Evolutionary conservation across 495 filamentous ascomycete genomes (phyloP).

Genomic region (Glonium stellatum): DNA sequence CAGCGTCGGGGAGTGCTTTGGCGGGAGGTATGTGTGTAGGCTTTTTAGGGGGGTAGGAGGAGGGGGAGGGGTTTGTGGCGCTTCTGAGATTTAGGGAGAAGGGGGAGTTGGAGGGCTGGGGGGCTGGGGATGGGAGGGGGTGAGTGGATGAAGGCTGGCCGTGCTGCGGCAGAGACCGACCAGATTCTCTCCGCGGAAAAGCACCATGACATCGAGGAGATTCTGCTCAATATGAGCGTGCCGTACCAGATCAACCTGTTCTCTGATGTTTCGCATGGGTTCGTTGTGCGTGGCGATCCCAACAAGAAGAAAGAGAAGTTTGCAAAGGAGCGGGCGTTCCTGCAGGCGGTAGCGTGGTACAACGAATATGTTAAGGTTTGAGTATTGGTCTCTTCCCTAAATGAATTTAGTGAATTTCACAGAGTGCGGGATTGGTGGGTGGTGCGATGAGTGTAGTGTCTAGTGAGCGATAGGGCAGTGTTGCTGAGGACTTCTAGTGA

Average conservation of each 20-base stretch:
- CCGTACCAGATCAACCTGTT: conserved; percentile 80
- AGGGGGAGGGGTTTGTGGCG: conserved; percentile 58
- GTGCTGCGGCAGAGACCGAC: conserved; percentile 56
- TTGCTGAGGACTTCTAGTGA: no score
- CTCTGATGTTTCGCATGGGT: conserved; percentile 71
- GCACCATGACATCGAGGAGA: conserved; percentile 57
- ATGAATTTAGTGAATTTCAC: neutral
- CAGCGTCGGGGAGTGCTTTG: conserved; percentile 75
- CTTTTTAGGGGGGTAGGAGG: conserved; percentile 41
- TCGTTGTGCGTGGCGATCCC: conserved; percentile 64
- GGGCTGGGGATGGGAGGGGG: conserved; percentile 42
- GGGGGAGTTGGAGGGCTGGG: conserved; percentile 65
- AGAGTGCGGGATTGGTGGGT: neutral
- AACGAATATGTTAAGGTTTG: conserved; percentile 46
- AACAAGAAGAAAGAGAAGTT: conserved; percentile 56
- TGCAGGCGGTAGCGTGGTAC: conserved; percentile 77
- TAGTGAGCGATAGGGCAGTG: no score
- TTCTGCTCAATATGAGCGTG: conserved; percentile 52
- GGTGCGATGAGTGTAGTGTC: no score
- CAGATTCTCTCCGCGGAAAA: conserved; percentile 68
- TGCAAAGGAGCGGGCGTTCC: conserved; percentile 80
- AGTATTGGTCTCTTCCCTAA: neutral
- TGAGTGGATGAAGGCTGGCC: neutral
- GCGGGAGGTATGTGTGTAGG: conserved; percentile 49
- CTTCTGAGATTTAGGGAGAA: conserved; percentile 72